These are phyloP conservation scores for Podila verticillata DNA, from an alignment of 192 early-diverging fungal species.

Conservation along the genomic window DNA sequence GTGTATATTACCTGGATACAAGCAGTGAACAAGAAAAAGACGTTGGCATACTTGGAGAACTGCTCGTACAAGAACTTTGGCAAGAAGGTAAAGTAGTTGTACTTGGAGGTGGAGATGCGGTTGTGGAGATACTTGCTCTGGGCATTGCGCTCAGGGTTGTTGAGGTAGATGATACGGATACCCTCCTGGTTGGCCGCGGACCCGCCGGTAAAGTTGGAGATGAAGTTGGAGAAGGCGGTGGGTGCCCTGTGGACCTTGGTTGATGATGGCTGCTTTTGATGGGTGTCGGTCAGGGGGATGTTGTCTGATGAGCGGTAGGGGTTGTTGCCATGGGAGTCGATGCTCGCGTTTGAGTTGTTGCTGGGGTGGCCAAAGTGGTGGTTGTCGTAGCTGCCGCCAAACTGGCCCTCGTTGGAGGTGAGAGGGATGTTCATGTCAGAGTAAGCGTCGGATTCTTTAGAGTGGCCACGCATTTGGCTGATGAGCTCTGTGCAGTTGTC, in stretches of 20 bases:
- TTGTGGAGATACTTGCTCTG: slow-evolving; percentile 92
- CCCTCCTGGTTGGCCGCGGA: slow-evolving; percentile 35
- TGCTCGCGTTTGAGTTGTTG: slow-evolving; percentile 10
- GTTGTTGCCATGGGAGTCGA: slow-evolving; percentile 11
- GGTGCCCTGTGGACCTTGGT: slow-evolving; percentile 15
- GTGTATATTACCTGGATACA: slow-evolving; percentile 80
- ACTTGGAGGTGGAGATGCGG: slow-evolving; percentile 94
- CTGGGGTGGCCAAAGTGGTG: neutral
- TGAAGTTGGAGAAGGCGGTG: slow-evolving; percentile 7
- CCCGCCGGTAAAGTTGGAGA: slow-evolving; percentile 20
- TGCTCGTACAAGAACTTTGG: slow-evolving; percentile 97
- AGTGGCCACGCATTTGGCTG: slow-evolving; percentile 46
- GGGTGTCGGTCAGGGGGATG: neutral
- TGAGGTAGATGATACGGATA: slow-evolving; percentile 86
- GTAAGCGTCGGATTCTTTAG: slow-evolving; percentile 52
- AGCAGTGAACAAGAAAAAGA: slow-evolving; percentile 98
- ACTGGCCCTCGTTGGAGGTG: slow-evolving; percentile 41
- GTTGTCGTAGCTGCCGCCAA: neutral
- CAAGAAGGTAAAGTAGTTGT: slow-evolving; percentile 90
- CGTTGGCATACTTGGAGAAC: slow-evolving; percentile 98
- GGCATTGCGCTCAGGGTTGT: slow-evolving; percentile 82
- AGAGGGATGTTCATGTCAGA: slow-evolving; percentile 57
- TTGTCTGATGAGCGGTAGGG: slow-evolving; percentile 9
- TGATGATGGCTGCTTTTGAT: neutral
- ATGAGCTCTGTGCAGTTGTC: neutral